phyloP scores from a whole-genome alignment of 2,329 filamentous ascomycete genomes.

The Arthrobotrys pseudoclavata region DNA sequence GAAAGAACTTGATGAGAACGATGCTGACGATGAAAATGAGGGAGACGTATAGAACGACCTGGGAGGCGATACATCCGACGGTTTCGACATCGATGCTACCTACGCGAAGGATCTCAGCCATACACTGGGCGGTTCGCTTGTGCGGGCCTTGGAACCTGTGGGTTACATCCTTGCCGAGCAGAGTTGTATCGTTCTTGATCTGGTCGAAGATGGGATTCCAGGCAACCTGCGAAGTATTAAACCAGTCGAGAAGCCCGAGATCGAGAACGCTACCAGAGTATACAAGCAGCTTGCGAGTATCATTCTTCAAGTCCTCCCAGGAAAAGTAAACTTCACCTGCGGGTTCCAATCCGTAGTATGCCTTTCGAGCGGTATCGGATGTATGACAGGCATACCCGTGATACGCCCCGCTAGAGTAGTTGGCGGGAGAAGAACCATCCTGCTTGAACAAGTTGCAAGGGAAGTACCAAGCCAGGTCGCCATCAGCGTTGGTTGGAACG shows the following conservation, averaged over 20 bases:
- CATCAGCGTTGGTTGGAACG: constrained; percentile 80
- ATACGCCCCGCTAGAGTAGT: constrained; percentile 77
- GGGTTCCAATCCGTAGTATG: constrained; percentile 76
- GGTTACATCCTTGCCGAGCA: constrained; percentile 89
- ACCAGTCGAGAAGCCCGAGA: constrained; percentile 88
- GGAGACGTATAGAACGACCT: constrained; percentile 95
- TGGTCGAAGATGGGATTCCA: constrained; percentile 84
- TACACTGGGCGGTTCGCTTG: constrained; percentile 85
- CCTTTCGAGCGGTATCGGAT: constrained; percentile 74
- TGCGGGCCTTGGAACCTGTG: constrained; percentile 85
- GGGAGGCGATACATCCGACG: constrained; percentile 95
- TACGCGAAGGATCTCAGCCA: constrained; percentile 94
- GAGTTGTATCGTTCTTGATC: constrained; percentile 77
- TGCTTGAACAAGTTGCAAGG: constrained; percentile 93
- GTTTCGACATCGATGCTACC: constrained; percentile 95
- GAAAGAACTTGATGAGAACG: constrained; percentile 85
- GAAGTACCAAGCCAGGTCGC: constrained; percentile 94
- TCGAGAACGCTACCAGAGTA: constrained; percentile 96
- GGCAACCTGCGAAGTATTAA: constrained; percentile 83
- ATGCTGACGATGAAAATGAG: constrained; percentile 92
- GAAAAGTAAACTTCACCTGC: constrained; percentile 94
- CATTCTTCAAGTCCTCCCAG: constrained; percentile 93
- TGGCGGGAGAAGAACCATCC: constrained; percentile 85
- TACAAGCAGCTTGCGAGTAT: constrained; percentile 87
- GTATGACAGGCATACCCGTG: constrained; percentile 92